Conservation (phyloP, 345 rosid genomes). For the Atalantia buxifolia region DNA sequence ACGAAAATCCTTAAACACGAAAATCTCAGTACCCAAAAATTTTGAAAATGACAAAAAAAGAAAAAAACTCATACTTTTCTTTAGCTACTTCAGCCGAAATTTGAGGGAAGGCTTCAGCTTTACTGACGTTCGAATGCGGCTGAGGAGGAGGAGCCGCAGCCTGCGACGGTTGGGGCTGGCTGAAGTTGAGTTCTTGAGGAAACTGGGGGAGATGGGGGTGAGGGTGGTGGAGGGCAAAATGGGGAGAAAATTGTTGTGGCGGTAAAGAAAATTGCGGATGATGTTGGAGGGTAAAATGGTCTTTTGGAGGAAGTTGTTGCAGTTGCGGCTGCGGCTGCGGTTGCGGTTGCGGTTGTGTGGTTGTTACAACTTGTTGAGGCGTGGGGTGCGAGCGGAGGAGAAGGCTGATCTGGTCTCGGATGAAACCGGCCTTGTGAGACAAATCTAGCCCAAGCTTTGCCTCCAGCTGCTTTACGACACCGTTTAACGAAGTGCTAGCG, state of each 20-base stretch:
- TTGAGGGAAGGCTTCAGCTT: slow-evolving; percentile 26
- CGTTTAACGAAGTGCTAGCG: slow-evolving; percentile 61
- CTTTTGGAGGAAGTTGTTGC: slow-evolving; percentile 34
- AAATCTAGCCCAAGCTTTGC: slow-evolving; percentile 80
- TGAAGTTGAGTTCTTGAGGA: slow-evolving; percentile 71
- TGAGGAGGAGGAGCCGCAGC: slow-evolving; percentile 20
- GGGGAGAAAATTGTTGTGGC: slow-evolving; percentile 43
- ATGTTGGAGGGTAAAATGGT: slow-evolving; percentile 58
- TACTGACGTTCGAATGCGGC: slow-evolving; percentile 12
- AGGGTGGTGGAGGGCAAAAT: slow-evolving; percentile 47
- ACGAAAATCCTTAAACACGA: slow-evolving; percentile 5
- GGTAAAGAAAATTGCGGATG: slow-evolving; percentile 43
- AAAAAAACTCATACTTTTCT: slow-evolving; percentile 54
- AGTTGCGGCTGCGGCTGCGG: slow-evolving; percentile 4
- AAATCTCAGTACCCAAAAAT: background rate
- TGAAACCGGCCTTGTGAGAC: slow-evolving; percentile 75
- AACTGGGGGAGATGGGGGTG: slow-evolving; percentile 19
- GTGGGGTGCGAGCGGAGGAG: slow-evolving; percentile 60
- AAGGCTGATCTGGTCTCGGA: slow-evolving; percentile 72
- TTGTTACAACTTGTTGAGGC: slow-evolving; percentile 11
- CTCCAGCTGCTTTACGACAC: slow-evolving; percentile 80
- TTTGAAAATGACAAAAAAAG: background rate
- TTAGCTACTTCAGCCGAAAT: slow-evolving; percentile 37
- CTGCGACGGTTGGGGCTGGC: slow-evolving; percentile 36
- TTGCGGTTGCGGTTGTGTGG: background rate